These are phyloP conservation scores for Cercophora sp. DNA, from an alignment of 495 filamentous ascomycete genomes.

Conservation along the genomic window DNA sequence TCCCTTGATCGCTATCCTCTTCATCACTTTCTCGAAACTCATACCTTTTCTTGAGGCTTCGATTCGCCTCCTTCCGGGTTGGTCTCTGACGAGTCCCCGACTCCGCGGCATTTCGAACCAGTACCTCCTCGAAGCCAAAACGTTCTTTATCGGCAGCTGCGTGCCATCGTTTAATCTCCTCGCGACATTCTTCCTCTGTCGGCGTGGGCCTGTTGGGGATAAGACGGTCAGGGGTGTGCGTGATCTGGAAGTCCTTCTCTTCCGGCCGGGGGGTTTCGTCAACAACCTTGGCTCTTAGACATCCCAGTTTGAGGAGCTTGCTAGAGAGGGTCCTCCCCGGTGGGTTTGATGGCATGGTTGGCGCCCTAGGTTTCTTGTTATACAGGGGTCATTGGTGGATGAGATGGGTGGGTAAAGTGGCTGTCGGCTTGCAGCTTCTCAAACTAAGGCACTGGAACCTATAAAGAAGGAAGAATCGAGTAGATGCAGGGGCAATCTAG, in stretches of 20 bases:
- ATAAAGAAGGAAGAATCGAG: too few relatives aligned
- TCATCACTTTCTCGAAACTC: not conserved
- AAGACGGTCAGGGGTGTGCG: conserved; percentile 31
- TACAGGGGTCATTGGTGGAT: too few relatives aligned
- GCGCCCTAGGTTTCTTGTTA: too few relatives aligned
- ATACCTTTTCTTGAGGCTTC: too few relatives aligned
- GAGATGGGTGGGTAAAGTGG: too few relatives aligned
- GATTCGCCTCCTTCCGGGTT: too few relatives aligned
- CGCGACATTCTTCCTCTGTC: conserved; percentile 24
- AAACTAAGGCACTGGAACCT: too few relatives aligned
- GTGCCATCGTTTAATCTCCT: conserved; percentile 24
- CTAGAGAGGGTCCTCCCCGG: conserved; percentile 8
- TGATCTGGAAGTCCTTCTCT: conserved; percentile 17
- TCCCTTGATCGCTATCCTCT: not conserved
- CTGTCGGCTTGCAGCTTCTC: too few relatives aligned
- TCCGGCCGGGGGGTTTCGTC: not conserved
- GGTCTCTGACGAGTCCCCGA: too few relatives aligned
- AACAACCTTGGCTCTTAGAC: not conserved
- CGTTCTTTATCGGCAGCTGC: conserved; percentile 1
- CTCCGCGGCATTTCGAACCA: too few relatives aligned
- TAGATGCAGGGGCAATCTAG: too few relatives aligned
- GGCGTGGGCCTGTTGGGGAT: conserved; percentile 17
- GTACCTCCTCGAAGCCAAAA: not conserved
- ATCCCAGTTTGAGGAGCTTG: conserved; percentile 21
- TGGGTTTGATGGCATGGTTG: conserved; percentile 3